A percentile compares a stretch with the other conserved stretches of the same genome.
These are phyloP conservation scores for Carex kokanica DNA, from an alignment of 176 grass and related monocot genomes.

Conservation along the genomic window DNA sequence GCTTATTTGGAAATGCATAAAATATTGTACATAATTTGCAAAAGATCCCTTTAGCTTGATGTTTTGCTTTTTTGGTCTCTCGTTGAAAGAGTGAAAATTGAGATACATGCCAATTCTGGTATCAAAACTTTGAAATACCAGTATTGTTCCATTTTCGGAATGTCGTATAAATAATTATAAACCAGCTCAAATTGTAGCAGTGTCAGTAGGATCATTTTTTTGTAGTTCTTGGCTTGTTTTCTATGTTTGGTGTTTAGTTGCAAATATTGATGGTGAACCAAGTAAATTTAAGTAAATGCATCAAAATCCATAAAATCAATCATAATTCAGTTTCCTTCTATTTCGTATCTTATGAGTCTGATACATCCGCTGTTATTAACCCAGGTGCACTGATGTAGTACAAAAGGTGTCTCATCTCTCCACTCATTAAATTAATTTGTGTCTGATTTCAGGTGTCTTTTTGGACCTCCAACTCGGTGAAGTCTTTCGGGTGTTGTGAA, in stretches of 20 bases:
- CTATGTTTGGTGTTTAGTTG: not conserved
- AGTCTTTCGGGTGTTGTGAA: not conserved
- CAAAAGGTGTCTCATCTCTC: not conserved
- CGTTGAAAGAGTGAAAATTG: not conserved
- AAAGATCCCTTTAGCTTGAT: not conserved
- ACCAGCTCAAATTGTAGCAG: not conserved
- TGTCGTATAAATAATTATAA: not conserved
- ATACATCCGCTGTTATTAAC: not conserved
- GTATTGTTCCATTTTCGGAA: not conserved
- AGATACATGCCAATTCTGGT: not conserved
- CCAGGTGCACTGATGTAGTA: not conserved
- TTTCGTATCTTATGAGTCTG: not conserved
- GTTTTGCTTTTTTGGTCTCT: not conserved
- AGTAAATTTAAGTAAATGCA: not conserved
- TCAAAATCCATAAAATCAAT: not conserved
- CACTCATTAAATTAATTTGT: not conserved
- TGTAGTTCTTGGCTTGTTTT: not conserved
- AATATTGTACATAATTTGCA: not conserved
- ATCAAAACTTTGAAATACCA: not conserved
- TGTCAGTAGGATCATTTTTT: not conserved
- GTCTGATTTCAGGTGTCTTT: slow-evolving; percentile 17
- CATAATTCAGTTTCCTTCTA: not conserved
- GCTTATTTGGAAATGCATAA: not conserved
- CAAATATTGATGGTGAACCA: not conserved
- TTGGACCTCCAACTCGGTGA: slow-evolving; percentile 6